Evolutionary conservation across 768 basidiomycete species (phyloP).

Genomic region (Cystofilobasidium macerans): DNA sequence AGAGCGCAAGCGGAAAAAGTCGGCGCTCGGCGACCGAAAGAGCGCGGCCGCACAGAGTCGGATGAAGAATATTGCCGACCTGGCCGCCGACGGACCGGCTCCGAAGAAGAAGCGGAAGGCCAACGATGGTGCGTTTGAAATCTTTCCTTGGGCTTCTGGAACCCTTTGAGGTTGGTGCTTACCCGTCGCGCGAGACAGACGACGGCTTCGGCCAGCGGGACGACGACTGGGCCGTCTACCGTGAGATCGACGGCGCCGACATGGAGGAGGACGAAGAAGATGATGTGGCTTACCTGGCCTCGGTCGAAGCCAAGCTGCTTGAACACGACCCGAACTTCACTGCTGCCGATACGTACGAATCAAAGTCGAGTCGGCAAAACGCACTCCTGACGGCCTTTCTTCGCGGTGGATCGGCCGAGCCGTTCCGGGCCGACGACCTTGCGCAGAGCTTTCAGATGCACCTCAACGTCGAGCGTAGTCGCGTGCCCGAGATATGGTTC

Average conservation of each 20-base stretch:
- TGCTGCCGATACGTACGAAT: slow-evolving; percentile 65
- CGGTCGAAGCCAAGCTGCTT: slow-evolving; percentile 70
- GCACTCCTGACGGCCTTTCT: slow-evolving; percentile 75
- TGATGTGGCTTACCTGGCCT: slow-evolving; percentile 56
- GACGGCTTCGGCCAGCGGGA: slow-evolving; percentile 90
- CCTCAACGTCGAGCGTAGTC: slow-evolving; percentile 76
- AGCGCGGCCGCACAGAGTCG: slow-evolving; percentile 87
- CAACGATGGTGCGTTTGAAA: slow-evolving; percentile 51
- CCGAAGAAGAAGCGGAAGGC: slow-evolving; percentile 72
- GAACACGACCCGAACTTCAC: slow-evolving; percentile 77
- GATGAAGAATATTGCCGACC: slow-evolving; percentile 88
- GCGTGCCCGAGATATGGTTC: slow-evolving; percentile 86
- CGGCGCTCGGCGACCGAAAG: slow-evolving; percentile 78
- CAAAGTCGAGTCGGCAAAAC: slow-evolving; percentile 62
- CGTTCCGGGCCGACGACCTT: slow-evolving; percentile 41
- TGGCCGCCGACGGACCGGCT: slow-evolving; percentile 66
- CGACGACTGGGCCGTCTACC: slow-evolving; percentile 94
- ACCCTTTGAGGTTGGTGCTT: no score
- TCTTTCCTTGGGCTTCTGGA: neutral
- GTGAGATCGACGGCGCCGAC: slow-evolving; percentile 61
- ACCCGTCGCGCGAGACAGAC: slow-evolving; percentile 45
- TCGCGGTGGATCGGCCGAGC: slow-evolving; percentile 36
- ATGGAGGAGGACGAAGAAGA: slow-evolving; percentile 85
- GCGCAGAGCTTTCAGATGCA: slow-evolving; percentile 55
- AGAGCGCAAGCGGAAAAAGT: slow-evolving; percentile 64